Evolutionary conservation across 2,329 filamentous ascomycete genomes (phyloP), one percentile per base, ranked within the genome.

Genomic region (Pseudonectria buxi): DNA sequence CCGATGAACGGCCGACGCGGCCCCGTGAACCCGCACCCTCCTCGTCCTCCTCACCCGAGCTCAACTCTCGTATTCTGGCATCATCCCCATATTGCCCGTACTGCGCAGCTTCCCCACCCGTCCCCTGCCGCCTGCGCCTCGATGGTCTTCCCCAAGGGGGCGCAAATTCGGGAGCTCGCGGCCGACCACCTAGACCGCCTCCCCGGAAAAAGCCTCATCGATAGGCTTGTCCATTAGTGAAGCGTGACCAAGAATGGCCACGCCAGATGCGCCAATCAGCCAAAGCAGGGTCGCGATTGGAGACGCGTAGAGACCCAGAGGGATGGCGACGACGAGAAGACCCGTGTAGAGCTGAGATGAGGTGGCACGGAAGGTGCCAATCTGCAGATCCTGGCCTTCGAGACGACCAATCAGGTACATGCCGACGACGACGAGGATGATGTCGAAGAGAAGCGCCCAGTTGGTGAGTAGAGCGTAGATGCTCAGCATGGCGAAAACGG

Each of bases 101-200:
- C 39, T 57, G 58, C 59, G 63, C 61, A 58, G 58, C 57, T 43
- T 63, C 61, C 51, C 59, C 72, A 52, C 70, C 65, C 57, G 69
- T 67, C 65, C 69, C 77, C 71, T 76, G 78, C 73, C 76, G 74
- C 68, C 73, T 78, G 76, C 81, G 84, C 84, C 86, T 84, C 76
- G 86, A 85, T 92, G 88, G 87, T 95, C 90, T 95, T 95, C 89
- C 90, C 90, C 86, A 89, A 78, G 73, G 82, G 86, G 89, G 88
- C 88, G 83, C 81, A 75, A 66, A 69, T 80, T 81, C 74, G 77
- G 89, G 90, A 95, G 89, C 83, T 92, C 84, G 92, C 92, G 90
- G 90, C 87, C 90, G 92, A 96, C 89, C 89, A 94, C 77, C 81
- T 96, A 98, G 85, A 98, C 92, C 89, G 92, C 90, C 90, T 98